A percentile compares a stretch with the other conserved stretches of the same genome.
Evolutionary conservation across 148 eudicot genomes (phyloP).

Genomic region (Fallopia convolvulus): DNA sequence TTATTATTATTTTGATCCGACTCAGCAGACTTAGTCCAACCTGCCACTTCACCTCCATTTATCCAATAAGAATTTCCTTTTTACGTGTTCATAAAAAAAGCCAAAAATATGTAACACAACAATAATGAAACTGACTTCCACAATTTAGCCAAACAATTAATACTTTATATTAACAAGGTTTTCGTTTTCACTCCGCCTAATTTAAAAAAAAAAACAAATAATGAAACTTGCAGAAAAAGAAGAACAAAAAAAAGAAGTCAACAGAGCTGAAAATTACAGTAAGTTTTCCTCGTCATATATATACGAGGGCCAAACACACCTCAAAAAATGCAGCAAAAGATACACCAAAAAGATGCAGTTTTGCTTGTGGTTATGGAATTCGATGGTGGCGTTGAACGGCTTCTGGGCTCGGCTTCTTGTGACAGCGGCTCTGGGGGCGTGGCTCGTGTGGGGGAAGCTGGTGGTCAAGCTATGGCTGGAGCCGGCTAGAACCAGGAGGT

Average conservation of each 20-base stretch:
- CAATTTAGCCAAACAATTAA: too few relatives aligned
- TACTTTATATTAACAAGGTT: too few relatives aligned
- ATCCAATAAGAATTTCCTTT: background rate
- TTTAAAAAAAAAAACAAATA: too few relatives aligned
- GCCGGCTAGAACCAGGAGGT: constrained; percentile 46
- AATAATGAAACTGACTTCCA: too few relatives aligned
- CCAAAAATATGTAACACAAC: too few relatives aligned
- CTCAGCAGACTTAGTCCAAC: background rate
- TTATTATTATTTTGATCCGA: background rate
- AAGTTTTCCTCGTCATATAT: background rate
- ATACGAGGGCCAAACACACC: background rate
- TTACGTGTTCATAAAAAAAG: too few relatives aligned
- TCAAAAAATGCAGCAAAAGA: background rate
- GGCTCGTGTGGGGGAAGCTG: constrained; percentile 30
- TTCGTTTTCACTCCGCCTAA: too few relatives aligned
- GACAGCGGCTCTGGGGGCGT: background rate
- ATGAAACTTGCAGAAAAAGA: too few relatives aligned
- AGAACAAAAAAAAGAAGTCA: too few relatives aligned
- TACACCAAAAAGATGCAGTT: background rate
- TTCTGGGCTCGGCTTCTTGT: background rate
- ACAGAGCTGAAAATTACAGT: background rate
- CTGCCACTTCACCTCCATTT: background rate
- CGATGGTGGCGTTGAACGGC: background rate
- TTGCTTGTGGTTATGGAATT: background rate
- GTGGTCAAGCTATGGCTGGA: constrained; percentile 61